Base-by-base conservation (phyloP, 257 asterid genomes). In the Galeopsis tetrahit region DNA sequence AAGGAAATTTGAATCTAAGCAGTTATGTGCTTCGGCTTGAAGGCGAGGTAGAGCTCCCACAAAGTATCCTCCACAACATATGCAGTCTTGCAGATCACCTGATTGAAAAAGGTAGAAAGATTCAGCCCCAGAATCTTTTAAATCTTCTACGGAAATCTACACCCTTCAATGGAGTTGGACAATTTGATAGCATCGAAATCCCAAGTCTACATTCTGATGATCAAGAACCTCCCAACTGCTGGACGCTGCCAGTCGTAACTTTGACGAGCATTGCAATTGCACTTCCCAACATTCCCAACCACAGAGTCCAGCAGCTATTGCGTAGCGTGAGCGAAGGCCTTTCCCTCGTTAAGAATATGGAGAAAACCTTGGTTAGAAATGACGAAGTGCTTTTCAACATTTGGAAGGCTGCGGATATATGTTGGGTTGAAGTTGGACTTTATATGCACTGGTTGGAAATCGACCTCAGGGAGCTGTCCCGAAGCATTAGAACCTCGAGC, bases 311-410 rank as follows among this genome's bases (percentile, higher is more conserved):
- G 59, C 32, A 14, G 7, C 59, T 52, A 17, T 2, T 52, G 31
- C 15, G 59, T 6, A 52, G 59, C 31, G 83, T 75, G 32, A 13
- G 61, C 6, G 75, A 82, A 74, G 87, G 82, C 13, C 76, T 77
- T 2, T 14, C 31, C 31, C 33, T 52, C 6, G 31, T 9, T 17
- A 52, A 14, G 32, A 15, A 14, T 52, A 33, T 15, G 7, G 59
- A 52, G 40, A 38, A 53, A 38, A 53, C 52, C 6, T 15, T 53
- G 10, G n/a, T 36, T 10, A 68, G 53, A 10, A 17, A 68, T 3
- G 55, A 38, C 1, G 14, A 34, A 38, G 28, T 21, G 28, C 53
- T 9, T 15, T 21, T 2, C 31, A 68, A 53, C 52, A 38, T 38
- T 15, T 15, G 40, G 55, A 34, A 68, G 21, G 64, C 53, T 17